A percentile compares a stretch with the other conserved stretches of the same genome.
phyloP scores from a whole-genome alignment of 352 stramenopile genomes.

The Globisporangium splendens region DNA sequence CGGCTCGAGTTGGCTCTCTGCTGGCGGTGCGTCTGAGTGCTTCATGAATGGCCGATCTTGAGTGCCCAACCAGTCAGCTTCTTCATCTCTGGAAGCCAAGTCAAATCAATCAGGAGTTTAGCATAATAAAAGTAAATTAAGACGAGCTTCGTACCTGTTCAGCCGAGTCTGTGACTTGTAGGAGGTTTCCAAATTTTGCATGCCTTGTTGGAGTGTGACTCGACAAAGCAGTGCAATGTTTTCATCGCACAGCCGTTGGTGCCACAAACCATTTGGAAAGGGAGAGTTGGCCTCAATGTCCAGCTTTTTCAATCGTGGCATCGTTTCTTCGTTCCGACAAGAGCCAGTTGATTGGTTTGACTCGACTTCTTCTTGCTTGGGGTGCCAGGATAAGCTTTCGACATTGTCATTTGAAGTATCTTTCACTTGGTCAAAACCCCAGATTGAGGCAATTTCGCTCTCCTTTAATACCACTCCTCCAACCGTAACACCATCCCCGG shows the following conservation, averaged over 20 bases:
- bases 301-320: not conserved
- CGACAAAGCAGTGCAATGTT: not conserved
- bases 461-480: not conserved
- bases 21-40: not conserved
- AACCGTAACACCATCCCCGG: too few species aligned
- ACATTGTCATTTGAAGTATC: not conserved
- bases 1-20: not conserved
- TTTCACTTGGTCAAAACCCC: not conserved
- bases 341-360: not conserved
- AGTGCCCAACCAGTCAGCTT: not conserved
- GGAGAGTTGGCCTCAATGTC: not conserved
- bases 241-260: not conserved
- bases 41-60: not conserved
- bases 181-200: not conserved
- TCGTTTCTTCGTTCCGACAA: not conserved
- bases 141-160: not conserved
- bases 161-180: not conserved
- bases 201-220: not conserved
- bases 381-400: not conserved
- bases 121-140: too few species aligned
- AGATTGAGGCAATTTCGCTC: not conserved
- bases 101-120: not conserved
- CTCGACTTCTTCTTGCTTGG: not conserved
- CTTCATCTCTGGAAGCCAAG: constrained; percentile 3
- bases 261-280: not conserved